A percentile compares a stretch with the other conserved stretches of the same genome.
Evolutionary conservation across 2,329 filamentous ascomycete species (phyloP).

Genomic region (Colletotrichum euphorbiae): DNA sequence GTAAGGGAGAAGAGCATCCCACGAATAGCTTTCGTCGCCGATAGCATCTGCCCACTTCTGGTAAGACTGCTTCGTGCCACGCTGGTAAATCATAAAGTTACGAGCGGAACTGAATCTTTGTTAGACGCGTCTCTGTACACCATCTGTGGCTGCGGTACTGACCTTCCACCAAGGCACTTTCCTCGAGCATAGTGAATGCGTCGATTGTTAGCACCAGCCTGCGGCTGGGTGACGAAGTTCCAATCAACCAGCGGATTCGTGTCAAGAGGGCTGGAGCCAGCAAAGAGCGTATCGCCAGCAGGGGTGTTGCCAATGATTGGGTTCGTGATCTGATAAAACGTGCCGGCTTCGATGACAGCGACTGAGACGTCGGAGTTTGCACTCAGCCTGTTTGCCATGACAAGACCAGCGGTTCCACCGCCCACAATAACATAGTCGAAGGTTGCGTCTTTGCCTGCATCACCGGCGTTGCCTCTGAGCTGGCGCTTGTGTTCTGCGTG

Average conservation of each 20-base stretch:
- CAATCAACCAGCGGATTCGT: constrained; percentile 46
- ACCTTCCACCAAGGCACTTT: constrained; percentile 49
- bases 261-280: constrained; percentile 24
- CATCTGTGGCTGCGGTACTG: not conserved
- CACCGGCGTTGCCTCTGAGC: constrained; percentile 28
- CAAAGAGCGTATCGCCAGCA: constrained; percentile 25
- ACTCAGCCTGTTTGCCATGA: constrained; percentile 48
- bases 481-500: constrained; percentile 33
- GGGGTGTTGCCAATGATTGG: constrained; percentile 44
- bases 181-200: constrained; percentile 52
- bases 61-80: constrained; percentile 43
- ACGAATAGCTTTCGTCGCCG: constrained; percentile 47
- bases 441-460: constrained; percentile 28
- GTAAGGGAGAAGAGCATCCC: constrained; percentile 47
- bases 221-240: constrained; percentile 45
- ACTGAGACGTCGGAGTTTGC: constrained; percentile 46
- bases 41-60: constrained; percentile 49
- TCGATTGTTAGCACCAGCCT: constrained; percentile 43
- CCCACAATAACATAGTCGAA: constrained; percentile 48
- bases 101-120: constrained; percentile 39
- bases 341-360: constrained; percentile 54
- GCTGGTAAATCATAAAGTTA: constrained; percentile 48
- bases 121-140: not conserved
- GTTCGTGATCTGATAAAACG: constrained; percentile 48
- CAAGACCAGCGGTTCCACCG: constrained; percentile 54